phyloP scores from a whole-genome alignment of 106 monocot genomes.

The Allium sativum region DNA sequence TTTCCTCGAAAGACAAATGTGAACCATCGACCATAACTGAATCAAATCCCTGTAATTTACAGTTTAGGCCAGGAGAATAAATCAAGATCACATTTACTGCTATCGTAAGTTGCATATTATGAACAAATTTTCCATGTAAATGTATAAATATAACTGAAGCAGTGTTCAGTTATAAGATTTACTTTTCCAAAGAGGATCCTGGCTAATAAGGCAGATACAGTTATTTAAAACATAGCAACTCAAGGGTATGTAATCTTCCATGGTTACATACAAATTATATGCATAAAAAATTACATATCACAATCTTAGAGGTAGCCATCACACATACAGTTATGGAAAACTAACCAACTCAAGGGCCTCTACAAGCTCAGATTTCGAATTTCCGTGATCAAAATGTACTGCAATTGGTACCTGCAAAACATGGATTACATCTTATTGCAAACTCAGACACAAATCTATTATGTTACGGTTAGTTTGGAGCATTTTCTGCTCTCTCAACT shows the following conservation, averaged over 20 bases:
- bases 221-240: not conserved
- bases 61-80: not conserved
- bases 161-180: too few species aligned
- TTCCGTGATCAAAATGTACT: slow-evolving; percentile 95
- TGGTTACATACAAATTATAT: not conserved
- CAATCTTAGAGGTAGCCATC: not conserved
- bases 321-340: not conserved
- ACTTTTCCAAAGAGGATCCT: too few species aligned
- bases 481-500: too few species aligned
- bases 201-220: too few species aligned
- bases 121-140: not conserved
- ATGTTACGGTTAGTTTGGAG: too few species aligned
- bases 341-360: slow-evolving; percentile 83
- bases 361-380: slow-evolving; percentile 53
- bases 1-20: slow-evolving; percentile 57
- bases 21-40: slow-evolving; percentile 98
- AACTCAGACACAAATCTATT: not conserved
- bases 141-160: too few species aligned
- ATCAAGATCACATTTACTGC: too few species aligned
- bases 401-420: slow-evolving; percentile 67
- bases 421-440: not conserved
- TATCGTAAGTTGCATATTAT: too few species aligned
- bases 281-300: not conserved
- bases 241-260: not conserved
- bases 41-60: slow-evolving; percentile 66